Evolutionary conservation across 371 early-diverging fungal species (phyloP).

Genomic region (Cokeromyces recurvatus): DNA sequence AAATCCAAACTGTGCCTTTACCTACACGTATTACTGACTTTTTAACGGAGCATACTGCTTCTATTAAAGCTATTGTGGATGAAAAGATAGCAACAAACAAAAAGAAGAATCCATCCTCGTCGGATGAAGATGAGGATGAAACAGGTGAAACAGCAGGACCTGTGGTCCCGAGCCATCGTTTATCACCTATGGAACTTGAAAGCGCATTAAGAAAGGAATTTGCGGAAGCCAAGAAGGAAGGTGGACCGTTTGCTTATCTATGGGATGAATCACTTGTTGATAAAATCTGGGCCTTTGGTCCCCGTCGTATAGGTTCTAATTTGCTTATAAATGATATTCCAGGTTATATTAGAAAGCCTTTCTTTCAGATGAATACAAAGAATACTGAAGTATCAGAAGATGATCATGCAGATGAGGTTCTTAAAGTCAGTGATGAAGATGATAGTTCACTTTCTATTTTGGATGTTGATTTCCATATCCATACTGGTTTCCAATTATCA

Average conservation of each 20-base stretch:
- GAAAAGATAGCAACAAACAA: slow-evolving; percentile 32
- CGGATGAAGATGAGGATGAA: slow-evolving; percentile 20
- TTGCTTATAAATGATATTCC: slow-evolving; percentile 72
- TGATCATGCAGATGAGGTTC: slow-evolving; percentile 33
- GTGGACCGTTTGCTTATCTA: slow-evolving; percentile 32
- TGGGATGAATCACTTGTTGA: slow-evolving; percentile 46
- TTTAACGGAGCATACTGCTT: slow-evolving; percentile 54
- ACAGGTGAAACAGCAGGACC: slow-evolving; percentile 7
- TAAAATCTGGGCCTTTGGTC: slow-evolving; percentile 74
- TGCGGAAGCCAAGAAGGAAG: slow-evolving; percentile 40
- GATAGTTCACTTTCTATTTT: slow-evolving; percentile 35
- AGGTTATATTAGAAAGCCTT: slow-evolving; percentile 51
- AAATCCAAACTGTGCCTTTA: slow-evolving; percentile 76
- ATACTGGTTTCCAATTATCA: slow-evolving; percentile 95
- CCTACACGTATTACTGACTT: slow-evolving; percentile 66
- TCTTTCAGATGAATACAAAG: slow-evolving; percentile 31
- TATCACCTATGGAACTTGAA: slow-evolving; percentile 32
- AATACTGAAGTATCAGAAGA: slow-evolving; percentile 7
- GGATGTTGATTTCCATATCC: slow-evolving; percentile 74
- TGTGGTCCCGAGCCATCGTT: slow-evolving; percentile 6
- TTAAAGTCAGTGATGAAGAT: slow-evolving; percentile 27
- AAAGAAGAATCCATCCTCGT: no score
- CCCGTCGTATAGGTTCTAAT: slow-evolving; percentile 86
- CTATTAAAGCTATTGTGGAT: slow-evolving; percentile 61
- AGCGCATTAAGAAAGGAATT: slow-evolving; percentile 39